Percentiles rank a stretch among this genome's conserved stretches.
These are phyloP conservation scores for Ceratocystis papillata DNA, from an alignment of 2,329 filamentous ascomycete species.

Conservation along the genomic window DNA sequence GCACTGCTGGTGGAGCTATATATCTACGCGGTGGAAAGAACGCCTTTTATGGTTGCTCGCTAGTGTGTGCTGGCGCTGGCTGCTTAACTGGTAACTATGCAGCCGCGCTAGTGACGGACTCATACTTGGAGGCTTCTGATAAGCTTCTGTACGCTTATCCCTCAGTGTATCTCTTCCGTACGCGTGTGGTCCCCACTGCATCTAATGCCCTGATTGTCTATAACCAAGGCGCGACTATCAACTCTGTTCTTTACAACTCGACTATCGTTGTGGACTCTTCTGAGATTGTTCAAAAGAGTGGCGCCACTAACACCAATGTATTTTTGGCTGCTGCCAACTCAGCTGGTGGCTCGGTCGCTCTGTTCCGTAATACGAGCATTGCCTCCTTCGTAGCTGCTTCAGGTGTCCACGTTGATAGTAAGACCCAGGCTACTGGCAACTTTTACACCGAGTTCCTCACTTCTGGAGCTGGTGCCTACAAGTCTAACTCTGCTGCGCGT, in stretches of 20 bases:
- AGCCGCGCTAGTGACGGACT: slow-evolving; percentile 35
- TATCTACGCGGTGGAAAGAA: slow-evolving; percentile 34
- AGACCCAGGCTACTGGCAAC: slow-evolving; percentile 30
- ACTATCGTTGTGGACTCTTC: slow-evolving; percentile 36
- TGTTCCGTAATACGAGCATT: slow-evolving; percentile 35
- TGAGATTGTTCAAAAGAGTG: slow-evolving; percentile 30
- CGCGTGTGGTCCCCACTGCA: slow-evolving; percentile 34
- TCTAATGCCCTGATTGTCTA: slow-evolving; percentile 31
- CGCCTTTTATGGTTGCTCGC: slow-evolving; percentile 34
- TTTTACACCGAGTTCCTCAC: slow-evolving; percentile 36
- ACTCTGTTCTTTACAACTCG: slow-evolving; percentile 32
- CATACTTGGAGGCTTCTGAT: slow-evolving; percentile 36
- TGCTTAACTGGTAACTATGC: slow-evolving; percentile 29
- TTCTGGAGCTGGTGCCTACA: slow-evolving; percentile 35
- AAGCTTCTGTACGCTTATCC: slow-evolving; percentile 36
- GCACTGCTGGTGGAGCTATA: slow-evolving; percentile 29
- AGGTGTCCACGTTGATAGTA: slow-evolving; percentile 30
- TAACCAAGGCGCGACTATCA: slow-evolving; percentile 31
- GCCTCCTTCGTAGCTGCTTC: slow-evolving; percentile 32
- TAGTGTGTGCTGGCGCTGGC: slow-evolving; percentile 33
- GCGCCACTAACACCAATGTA: slow-evolving; percentile 32
- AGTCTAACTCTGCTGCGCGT: slow-evolving; percentile 31
- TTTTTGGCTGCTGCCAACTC: slow-evolving; percentile 36
- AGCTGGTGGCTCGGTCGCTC: slow-evolving; percentile 31
- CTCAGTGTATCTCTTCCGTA: slow-evolving; percentile 36